These are phyloP conservation scores for cucumber (Cucumis sativus) DNA, from an alignment of 306 rosid genomes.

Conservation along the genomic window DNA sequence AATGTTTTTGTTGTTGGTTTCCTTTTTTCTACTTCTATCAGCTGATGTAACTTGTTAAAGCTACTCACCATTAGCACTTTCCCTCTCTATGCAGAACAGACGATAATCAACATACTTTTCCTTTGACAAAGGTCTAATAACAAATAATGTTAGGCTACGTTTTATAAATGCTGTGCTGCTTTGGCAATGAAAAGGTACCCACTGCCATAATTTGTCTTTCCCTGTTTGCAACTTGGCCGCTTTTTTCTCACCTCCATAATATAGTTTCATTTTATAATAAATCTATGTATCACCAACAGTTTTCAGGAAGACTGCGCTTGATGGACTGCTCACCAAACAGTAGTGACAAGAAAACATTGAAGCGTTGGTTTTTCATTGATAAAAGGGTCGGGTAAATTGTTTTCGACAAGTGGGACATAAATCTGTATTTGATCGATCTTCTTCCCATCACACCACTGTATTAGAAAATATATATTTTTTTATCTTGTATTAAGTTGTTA, in stretches of 20 bases:
- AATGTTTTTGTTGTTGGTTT: neutral
- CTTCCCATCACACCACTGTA: neutral
- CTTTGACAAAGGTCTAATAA: neutral
- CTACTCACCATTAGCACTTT: neutral
- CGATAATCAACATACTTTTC: neutral
- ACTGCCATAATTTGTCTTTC: neutral
- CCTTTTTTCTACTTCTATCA: neutral
- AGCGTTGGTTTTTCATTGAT: slow-evolving; percentile 92
- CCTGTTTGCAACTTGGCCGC: neutral
- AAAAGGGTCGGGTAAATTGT: slow-evolving; percentile 61
- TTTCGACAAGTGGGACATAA: neutral
- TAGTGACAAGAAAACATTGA: slow-evolving; percentile 69
- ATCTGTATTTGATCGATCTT: slow-evolving; percentile 1
- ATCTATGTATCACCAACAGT: slow-evolving; percentile 9
- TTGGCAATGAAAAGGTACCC: slow-evolving; percentile 34
- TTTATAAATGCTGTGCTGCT: slow-evolving; percentile 20
- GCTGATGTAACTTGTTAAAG: neutral
- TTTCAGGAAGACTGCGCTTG: slow-evolving; percentile 45
- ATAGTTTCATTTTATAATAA: neutral
- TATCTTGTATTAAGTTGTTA: slow-evolving; percentile 9
- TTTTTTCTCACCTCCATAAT: neutral
- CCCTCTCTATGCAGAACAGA: neutral
- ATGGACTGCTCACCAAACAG: slow-evolving; percentile 67
- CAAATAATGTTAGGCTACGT: slow-evolving; percentile 7
- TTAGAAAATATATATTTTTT: neutral